Conservation (phyloP, 2,329 filamentous ascomycete genomes). For the Cryphonectria carpinicola region DNA sequence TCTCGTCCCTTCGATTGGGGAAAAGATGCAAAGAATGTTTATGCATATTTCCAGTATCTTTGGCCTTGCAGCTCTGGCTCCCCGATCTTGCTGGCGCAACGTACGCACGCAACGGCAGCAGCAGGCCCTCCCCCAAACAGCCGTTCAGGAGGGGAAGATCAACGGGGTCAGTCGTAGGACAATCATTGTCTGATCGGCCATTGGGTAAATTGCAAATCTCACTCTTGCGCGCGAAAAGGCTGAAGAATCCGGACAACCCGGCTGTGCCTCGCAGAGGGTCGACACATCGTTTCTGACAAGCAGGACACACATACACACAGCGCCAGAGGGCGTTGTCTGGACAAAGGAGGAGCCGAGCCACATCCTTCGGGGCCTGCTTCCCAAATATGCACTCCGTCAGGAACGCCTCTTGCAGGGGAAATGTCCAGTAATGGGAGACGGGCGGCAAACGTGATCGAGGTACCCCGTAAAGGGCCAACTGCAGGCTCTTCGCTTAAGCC, state of each 20-base stretch:
- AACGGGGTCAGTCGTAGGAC: neutral
- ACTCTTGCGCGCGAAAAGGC: neutral
- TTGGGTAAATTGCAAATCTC: constrained; percentile 8
- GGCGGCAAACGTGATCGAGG: neutral
- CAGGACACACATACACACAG: neutral
- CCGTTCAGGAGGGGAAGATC: neutral
- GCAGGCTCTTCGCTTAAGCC: neutral
- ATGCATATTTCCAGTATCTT: constrained; percentile 10
- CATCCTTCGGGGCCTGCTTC: constrained; percentile 9
- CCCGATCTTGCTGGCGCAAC: neutral
- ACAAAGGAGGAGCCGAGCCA: constrained; percentile 6
- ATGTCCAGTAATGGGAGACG: neutral
- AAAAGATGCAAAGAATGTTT: constrained; percentile 14
- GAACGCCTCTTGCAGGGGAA: constrained; percentile 12
- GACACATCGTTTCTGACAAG: neutral
- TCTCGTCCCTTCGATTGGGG: neutral
- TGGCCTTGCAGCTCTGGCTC: neutral
- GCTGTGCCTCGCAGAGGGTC: neutral
- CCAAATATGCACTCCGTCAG: constrained; percentile 15
- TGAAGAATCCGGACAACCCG: neutral
- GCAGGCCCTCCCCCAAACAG: neutral
- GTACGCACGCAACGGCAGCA: neutral
- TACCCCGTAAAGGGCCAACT: neutral
- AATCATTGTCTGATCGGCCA: neutral
- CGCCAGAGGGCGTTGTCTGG: neutral